These are phyloP conservation scores for Basipetospora chlamydospora DNA, from an alignment of 2,329 filamentous ascomycete species.

Conservation along the genomic window DNA sequence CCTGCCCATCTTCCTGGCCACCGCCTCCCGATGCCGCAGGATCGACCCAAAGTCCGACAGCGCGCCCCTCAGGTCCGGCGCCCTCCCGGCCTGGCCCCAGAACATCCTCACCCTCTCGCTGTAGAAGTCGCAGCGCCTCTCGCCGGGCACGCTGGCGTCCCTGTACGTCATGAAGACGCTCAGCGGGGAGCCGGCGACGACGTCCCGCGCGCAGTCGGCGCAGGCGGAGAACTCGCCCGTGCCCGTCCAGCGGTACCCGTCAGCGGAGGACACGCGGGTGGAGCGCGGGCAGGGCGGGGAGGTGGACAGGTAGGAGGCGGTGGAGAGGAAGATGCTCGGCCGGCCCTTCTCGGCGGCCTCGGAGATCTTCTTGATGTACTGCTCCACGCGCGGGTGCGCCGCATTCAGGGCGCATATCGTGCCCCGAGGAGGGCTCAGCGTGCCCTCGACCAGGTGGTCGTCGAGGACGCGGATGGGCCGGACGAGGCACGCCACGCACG, in stretches of 20 bases:
- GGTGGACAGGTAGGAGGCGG: slow-evolving; percentile 2
- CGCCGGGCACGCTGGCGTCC: neutral
- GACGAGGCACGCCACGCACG: slow-evolving; percentile 3
- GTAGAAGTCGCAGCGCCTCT: slow-evolving; percentile 3
- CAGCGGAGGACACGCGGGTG: neutral
- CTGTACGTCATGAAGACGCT: slow-evolving; percentile 6
- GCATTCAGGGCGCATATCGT: slow-evolving; percentile 3
- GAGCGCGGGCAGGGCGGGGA: slow-evolving; percentile 3
- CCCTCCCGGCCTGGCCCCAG: slow-evolving; percentile 2
- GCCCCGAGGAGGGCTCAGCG: neutral
- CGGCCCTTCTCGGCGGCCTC: slow-evolving; percentile 5
- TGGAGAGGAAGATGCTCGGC: slow-evolving; percentile 3
- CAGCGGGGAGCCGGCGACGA: slow-evolving; percentile 2
- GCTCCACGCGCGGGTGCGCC: slow-evolving; percentile 4
- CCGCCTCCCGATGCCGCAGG: slow-evolving; percentile 4
- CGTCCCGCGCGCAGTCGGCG: slow-evolving; percentile 5
- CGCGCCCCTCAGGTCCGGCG: neutral
- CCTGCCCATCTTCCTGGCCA: slow-evolving; percentile 1
- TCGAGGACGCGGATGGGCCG: slow-evolving; percentile 2
- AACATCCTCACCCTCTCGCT: slow-evolving; percentile 3
- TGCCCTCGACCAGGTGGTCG: neutral
- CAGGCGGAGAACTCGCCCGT: slow-evolving; percentile 5
- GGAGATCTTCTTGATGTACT: slow-evolving; percentile 6
- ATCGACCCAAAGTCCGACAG: slow-evolving; percentile 3
- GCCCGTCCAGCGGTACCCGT: slow-evolving; percentile 1